Base-by-base conservation (phyloP, 805 yeast genomes). In the Tetrapisispora arboricola region DNA sequence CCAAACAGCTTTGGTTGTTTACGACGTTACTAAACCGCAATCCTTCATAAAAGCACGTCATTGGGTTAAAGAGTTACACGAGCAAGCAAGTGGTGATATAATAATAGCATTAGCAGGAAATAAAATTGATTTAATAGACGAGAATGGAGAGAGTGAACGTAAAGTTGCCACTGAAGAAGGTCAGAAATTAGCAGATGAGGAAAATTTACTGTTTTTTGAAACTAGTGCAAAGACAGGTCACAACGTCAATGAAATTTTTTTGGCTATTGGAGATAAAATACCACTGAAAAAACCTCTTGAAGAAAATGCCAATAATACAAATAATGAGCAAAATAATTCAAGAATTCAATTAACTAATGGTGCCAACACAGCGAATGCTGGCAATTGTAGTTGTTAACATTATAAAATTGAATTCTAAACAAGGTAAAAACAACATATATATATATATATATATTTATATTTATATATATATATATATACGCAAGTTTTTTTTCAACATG, bases 61-160 rank as follows among this genome's bases (percentile, higher is more conserved):
- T 65, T 90, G 98, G 98, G 95, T 90, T 41, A 84, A 84, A 57
- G 97, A 90, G 61, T 73, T 90, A 50, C 94, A 86, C 57, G 95
- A 88, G 50, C 97, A 88, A 64, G 96, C 96, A 16, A 72, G 84
- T n/a, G 84, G 84, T 48, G 88, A 82, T 47, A 90, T 90, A 39
- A 77, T 86, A 43, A 87, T 90, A 61, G 97, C 97, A 3, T 70
- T 90, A 29, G 95, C 88, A 22, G 98, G 96, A 29, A 90, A 88
- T 68, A 90, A 90, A 66, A 74, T 76, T 44, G 98, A 90, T 63
- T 67, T 90, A 47, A 75, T 80, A 12, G 79, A 77, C 41, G 62
- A 67, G 40, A 52, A 49, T 25, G 48, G 44, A n/a, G 54, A 49
- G 46, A 22, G 17, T 15, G 37, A 34, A 17, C 73, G 95, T 53